Evolutionary conservation across 176 grass and related monocot species (phyloP).

Genomic region (Musa acuminata): DNA sequence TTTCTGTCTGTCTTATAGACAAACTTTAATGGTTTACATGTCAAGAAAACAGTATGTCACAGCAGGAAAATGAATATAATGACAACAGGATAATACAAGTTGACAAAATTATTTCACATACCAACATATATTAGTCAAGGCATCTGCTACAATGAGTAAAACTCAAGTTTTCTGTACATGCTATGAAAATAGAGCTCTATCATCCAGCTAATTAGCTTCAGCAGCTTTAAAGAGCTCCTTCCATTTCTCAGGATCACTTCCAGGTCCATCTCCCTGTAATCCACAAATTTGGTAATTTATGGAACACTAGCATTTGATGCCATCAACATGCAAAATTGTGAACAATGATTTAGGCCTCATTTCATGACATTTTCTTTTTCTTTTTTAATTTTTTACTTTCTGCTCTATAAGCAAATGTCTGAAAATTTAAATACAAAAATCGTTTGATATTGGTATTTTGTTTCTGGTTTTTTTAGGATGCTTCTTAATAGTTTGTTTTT

Average conservation of each 20-base stretch:
- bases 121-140: not conserved
- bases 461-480: too few relatives aligned
- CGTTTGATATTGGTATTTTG: too few relatives aligned
- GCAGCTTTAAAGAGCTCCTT: slow-evolving; percentile 56
- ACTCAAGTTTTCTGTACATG: not conserved
- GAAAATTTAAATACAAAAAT: too few relatives aligned
- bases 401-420: too few relatives aligned
- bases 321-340: not conserved
- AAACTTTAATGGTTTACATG: too few relatives aligned
- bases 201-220: slow-evolving; percentile 28
- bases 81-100: too few relatives aligned
- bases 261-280: slow-evolving; percentile 76
- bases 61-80: too few relatives aligned
- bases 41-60: too few relatives aligned
- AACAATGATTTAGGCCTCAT: not conserved
- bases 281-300: slow-evolving; percentile 1
- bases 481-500: too few relatives aligned
- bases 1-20: too few relatives aligned
- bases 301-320: slow-evolving; percentile 5
- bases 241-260: slow-evolving; percentile 64
- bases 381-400: too few relatives aligned
- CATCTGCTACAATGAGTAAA: not conserved
- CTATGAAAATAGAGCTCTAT: not conserved
- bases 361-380: too few relatives aligned
- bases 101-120: not conserved